Evolutionary conservation across 2,329 filamentous ascomycete species (phyloP).

Genomic region (Sporothrix protearum): DNA sequence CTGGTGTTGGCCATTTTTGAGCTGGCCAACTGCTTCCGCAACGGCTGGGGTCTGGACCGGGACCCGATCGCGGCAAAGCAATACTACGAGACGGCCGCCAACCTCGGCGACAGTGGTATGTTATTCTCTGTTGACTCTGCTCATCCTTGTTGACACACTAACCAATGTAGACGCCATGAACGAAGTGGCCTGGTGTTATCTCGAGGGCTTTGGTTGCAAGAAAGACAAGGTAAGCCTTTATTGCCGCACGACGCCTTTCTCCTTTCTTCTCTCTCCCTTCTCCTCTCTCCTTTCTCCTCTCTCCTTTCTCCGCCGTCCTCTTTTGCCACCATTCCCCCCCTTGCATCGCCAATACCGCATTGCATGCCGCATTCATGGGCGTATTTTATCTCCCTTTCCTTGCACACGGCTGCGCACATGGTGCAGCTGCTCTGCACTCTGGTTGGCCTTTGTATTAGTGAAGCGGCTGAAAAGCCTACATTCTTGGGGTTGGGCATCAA

Average conservation of each 20-base stretch:
- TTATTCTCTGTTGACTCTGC: constrained; percentile 27
- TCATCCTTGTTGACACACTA: constrained; percentile 6
- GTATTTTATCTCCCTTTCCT: not conserved
- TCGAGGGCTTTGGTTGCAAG: constrained; percentile 93
- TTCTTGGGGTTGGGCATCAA: not conserved
- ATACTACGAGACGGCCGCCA: constrained; percentile 97
- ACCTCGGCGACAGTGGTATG: constrained; percentile 80
- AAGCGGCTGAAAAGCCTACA: not conserved
- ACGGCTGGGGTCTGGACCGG: constrained; percentile 87
- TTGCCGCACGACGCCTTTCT: no score
- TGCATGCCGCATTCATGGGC: not conserved
- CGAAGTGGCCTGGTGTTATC: constrained; percentile 91
- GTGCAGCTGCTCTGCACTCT: not conserved
- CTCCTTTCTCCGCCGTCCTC: no score
- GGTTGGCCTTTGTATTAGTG: not conserved
- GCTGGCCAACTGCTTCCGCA: constrained; percentile 84
- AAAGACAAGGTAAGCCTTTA: constrained; percentile 86
- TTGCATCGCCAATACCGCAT: constrained; percentile 4
- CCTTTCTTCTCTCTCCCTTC: no score
- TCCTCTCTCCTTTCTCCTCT: no score
- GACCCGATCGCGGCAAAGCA: constrained; percentile 83
- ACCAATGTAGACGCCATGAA: constrained; percentile 81
- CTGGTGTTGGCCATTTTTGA: constrained; percentile 95
- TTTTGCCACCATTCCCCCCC: not conserved
- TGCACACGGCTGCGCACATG: not conserved